Percentiles rank a stretch among this genome's conserved stretches.
phyloP scores from a whole-genome alignment of 441 rosid genomes.

The Populus hybrid region DNA sequence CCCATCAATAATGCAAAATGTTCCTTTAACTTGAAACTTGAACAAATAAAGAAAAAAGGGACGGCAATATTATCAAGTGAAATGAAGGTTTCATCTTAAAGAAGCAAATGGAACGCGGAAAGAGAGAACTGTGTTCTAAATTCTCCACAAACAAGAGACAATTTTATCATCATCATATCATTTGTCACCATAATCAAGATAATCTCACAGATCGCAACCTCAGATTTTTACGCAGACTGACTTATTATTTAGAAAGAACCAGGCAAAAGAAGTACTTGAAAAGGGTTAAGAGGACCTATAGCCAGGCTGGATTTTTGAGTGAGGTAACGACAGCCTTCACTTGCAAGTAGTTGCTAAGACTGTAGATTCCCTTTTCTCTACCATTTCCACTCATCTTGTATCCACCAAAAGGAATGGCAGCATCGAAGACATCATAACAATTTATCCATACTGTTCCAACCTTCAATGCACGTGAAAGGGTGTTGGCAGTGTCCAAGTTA shows the following conservation, averaged over 20 bases:
- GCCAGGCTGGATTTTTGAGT: constrained; percentile 77
- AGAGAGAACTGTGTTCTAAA: neutral
- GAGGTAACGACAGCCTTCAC: constrained; percentile 87
- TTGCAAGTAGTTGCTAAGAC: constrained; percentile 82
- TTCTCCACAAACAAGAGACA: neutral
- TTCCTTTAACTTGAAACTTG: neutral
- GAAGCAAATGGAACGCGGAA: neutral
- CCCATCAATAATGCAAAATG: neutral
- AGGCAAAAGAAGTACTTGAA: neutral
- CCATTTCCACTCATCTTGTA: constrained; percentile 95
- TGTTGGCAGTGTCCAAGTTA: constrained; percentile 64
- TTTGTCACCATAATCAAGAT: neutral
- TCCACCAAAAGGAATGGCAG: constrained; percentile 91
- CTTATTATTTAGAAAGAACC: too few species aligned
- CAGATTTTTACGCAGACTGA: neutral
- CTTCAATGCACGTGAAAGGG: constrained; percentile 56
- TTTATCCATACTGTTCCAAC: constrained; percentile 88
- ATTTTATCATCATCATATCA: neutral
- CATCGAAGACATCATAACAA: constrained; percentile 82
- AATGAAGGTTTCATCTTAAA: constrained; percentile 8
- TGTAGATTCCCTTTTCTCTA: constrained; percentile 87
- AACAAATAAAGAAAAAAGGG: too few species aligned
- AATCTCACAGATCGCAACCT: neutral
- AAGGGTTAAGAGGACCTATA: constrained; percentile 22
- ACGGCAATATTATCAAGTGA: too few species aligned